Evolutionary conservation across 345 rosid genomes (phyloP).

Genomic region (Angophora floribunda): DNA sequence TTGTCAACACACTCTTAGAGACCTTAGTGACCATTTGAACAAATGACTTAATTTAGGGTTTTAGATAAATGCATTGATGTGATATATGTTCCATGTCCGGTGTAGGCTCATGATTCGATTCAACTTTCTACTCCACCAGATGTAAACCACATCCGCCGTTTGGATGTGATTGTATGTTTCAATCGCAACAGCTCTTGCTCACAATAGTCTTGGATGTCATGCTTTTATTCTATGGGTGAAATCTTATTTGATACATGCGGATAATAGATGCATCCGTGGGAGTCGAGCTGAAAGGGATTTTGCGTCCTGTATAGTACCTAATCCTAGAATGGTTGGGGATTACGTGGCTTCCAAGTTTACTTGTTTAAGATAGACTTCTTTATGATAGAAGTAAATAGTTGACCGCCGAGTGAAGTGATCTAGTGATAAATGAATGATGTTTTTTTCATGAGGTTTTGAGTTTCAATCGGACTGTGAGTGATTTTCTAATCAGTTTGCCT

Average conservation of each 20-base stretch:
- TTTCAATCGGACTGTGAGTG: neutral
- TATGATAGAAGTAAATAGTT: neutral
- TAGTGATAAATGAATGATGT: neutral
- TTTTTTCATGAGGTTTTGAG: neutral
- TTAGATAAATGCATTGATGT: neutral
- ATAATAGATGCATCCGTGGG: neutral
- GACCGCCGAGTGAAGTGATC: fast-evolving
- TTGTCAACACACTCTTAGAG: neutral
- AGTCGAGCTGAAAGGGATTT: neutral
- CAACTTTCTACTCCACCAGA: neutral
- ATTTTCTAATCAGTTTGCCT: neutral
- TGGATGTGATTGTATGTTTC: neutral
- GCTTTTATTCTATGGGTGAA: neutral
- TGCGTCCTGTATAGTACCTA: neutral
- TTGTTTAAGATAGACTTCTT: neutral
- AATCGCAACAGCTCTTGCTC: neutral
- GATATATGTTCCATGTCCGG: neutral
- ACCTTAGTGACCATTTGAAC: neutral
- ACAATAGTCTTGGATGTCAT: neutral
- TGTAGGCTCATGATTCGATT: neutral
- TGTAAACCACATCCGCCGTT: neutral
- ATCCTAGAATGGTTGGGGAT: neutral
- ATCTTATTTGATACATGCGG: neutral
- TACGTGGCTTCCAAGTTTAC: neutral
- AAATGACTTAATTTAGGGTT: neutral